A percentile compares a stretch with the other conserved stretches of the same genome.
Evolutionary conservation across 495 filamentous ascomycete species (phyloP).

Genomic region (Daldinia vernicosa): DNA sequence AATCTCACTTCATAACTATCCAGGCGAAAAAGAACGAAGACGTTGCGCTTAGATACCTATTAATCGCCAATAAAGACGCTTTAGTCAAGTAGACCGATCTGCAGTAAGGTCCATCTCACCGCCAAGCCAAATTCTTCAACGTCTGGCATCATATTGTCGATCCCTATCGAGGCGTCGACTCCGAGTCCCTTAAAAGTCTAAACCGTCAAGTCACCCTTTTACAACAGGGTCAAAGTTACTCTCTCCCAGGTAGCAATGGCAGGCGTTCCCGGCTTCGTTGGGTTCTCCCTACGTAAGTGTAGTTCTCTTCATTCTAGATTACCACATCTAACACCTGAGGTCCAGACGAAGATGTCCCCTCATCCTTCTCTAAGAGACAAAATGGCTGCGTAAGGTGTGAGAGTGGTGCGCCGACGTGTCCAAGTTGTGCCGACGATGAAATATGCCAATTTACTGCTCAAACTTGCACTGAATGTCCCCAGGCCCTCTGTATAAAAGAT

Average conservation of each 20-base stretch:
- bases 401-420: slow-evolving; percentile 52
- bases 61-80: slow-evolving; percentile 35
- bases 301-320: background rate
- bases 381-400: slow-evolving; percentile 46
- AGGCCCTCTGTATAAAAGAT: slow-evolving; percentile 54
- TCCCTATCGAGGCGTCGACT: slow-evolving; percentile 26
- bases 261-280: slow-evolving; percentile 46
- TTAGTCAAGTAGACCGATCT: slow-evolving; percentile 33
- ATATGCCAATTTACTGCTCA: slow-evolving; percentile 51
- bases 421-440: slow-evolving; percentile 58
- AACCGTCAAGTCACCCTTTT: background rate
- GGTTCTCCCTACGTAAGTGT: slow-evolving; percentile 45
- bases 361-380: slow-evolving; percentile 42
- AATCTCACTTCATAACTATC: background rate
- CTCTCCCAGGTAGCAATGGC: slow-evolving; percentile 36
- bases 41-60: slow-evolving; percentile 16
- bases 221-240: background rate
- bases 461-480: slow-evolving; percentile 48
- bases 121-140: slow-evolving; percentile 37
- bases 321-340: slow-evolving; percentile 22
- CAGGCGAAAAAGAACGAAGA: background rate
- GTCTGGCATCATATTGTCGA: slow-evolving; percentile 37
- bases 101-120: slow-evolving; percentile 36
- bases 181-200: slow-evolving; percentile 17
- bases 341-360: slow-evolving; percentile 39